Evolutionary conservation across 768 basidiomycete species (phyloP), one percentile per base, ranked within the genome.

Genomic region (Collybia nuda): DNA sequence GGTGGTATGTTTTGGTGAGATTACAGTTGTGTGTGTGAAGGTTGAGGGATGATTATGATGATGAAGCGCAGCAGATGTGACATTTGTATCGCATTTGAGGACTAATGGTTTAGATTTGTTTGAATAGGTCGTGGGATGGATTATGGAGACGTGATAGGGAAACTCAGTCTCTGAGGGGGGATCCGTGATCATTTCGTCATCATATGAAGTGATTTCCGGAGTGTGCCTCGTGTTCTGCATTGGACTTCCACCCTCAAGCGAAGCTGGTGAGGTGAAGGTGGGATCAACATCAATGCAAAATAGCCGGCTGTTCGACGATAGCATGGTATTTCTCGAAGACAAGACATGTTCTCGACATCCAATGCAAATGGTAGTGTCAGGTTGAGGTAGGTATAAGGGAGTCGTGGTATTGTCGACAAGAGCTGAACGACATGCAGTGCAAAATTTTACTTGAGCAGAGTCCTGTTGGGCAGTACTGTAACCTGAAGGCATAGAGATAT

Each of bases 401-500:
- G 59, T 47, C 5, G 58, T 57, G 15, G 62, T 57, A 32, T 32
- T 32, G 61, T 77, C 75, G 35, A 69, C 61, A 45, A 77, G 66
- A 19, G 69, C 68, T 38, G 67, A 68, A 38, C 75, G 72, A 54
- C 79, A 81, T 15, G 66, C 62, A 8, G 72, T 59, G 57, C 79
- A 81, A 51, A 77, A 56, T 64, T 79, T 77, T 43, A 62, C 60
- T 61, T 77, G 74, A 15, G 56, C 53, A 21, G 63, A 62, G 39
- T 60, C 66, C 19, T 57, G 66, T 11, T 69, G 48, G 19, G 64
- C 48, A 51, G 64, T 47, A 55, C 64, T 68, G 61, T 78, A 77
- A 67, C 76, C 76, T 61, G 80, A 70, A 60, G 83, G 82, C 81
- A 83, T 82, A 52, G 55, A 44, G 44, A 32, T 32, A 14, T 11